Evolutionary conservation across 176 grass and related monocot genomes (phyloP), one percentile per base, ranked within the genome.

Genomic region (Olyra latifolia): DNA sequence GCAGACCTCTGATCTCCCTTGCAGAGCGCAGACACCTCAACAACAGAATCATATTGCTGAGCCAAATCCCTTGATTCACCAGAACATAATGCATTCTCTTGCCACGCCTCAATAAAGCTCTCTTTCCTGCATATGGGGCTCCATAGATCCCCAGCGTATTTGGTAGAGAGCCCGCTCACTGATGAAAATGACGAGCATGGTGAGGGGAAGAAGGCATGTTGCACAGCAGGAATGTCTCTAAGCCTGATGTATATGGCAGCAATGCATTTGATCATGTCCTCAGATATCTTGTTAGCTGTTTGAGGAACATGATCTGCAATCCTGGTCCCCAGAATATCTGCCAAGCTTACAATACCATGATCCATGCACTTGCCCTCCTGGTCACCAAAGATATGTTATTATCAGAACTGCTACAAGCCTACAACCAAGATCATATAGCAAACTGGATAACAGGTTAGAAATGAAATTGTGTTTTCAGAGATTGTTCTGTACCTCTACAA

Each of bases 141-240:
- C 88, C 86, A 91, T 62, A 84, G 39, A 70, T 95, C 88, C 4
- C 90, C 81, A 6, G 80, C 78, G 56, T 85, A 93, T 59, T 87
- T 83, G 8, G 92, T 91, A 78, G 96, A 95, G 52, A 89, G 76
- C 27, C 83, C 80, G 7, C 85, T 94, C n/a, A 56, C 63, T 39
- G 95, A 94, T 58, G 92, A 98, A 74, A 98, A 98, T 20, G 96
- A 98, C 41, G 96, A 98, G 86, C 90, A 90, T 0, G 96, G 86
- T 41, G 96, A 98, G 49, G 90, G 93, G 59, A 88, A 76, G 67
- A 92, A 78, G 20, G 76, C 65, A 10, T 78, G 77, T 73, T 82
- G 73, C 42, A 76, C 69, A 3, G 78, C 39, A 10, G 83, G 70
- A 7, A 75, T 43, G 1, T 91, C 88, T 78, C 71, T 91, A 17